These are phyloP conservation scores for Xylariaceae sp. DNA, from an alignment of 2,329 filamentous ascomycete species.

Conservation along the genomic window DNA sequence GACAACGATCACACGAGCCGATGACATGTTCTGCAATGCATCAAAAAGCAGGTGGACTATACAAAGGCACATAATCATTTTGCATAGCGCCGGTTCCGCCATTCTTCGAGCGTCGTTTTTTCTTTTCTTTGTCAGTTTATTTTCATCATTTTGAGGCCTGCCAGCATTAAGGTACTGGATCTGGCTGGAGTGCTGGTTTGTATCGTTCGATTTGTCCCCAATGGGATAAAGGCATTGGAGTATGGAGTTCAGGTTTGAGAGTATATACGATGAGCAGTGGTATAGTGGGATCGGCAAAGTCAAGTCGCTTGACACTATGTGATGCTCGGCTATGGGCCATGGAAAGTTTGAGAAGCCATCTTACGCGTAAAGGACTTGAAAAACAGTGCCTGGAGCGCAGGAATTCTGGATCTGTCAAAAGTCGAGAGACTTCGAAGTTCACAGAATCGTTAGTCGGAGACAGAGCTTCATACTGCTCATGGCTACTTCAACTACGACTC, in stretches of 20 bases:
- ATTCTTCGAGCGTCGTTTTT: slow-evolving; percentile 10
- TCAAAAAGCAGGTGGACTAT: slow-evolving; percentile 10
- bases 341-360: no score
- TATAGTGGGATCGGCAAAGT: slow-evolving; percentile 9
- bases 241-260: slow-evolving; percentile 15
- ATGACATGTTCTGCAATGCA: slow-evolving; percentile 18
- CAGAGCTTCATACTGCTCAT: no score
- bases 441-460: no score
- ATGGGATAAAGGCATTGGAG: slow-evolving; percentile 12
- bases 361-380: no score
- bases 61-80: slow-evolving; percentile 13
- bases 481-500: no score
- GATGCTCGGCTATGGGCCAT: no score
- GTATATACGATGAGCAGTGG: slow-evolving; percentile 10
- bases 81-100: slow-evolving; percentile 21
- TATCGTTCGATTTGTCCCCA: slow-evolving; percentile 3
- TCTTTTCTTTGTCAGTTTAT: slow-evolving; percentile 8
- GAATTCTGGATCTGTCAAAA: no score
- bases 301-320: slow-evolving; percentile 12
- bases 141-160: not conserved
- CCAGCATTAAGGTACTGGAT: not conserved
- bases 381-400: no score
- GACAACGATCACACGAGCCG: slow-evolving; percentile 18
- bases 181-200: slow-evolving; percentile 9
- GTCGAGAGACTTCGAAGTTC: no score